Base-by-base conservation (phyloP, 306 rosid genomes). In the Dryas alaskensis region DNA sequence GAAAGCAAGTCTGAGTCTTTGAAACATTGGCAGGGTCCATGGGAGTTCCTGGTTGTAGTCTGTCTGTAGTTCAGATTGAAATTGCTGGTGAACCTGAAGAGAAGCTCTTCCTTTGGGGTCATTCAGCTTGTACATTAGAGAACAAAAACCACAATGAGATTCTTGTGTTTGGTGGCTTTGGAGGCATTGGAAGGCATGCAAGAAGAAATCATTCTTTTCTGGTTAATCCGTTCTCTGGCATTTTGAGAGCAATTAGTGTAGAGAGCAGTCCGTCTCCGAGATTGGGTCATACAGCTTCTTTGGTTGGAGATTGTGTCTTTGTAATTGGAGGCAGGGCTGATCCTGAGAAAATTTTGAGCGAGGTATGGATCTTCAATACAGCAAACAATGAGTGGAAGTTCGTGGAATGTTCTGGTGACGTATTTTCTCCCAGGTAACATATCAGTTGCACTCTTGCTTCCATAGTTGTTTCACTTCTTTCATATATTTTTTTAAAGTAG, bases 71-170 rank as follows among this genome's bases (percentile, higher is more conserved):
- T 72, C 88, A 77, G 60, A 75, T 89, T 44, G 80, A 76, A 70
- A 69, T 87, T 76, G 79, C 87, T 46, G 95, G 93, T 52, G 95
- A 92, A 69, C 82, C 92, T 0, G 79, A 76, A 31, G 92, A 67
- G 83, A 92, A 86, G 79, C 90, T 92, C 83, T 92, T 81, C 80
- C 78, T 89, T 10, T 94, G 98, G 97, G 98, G 98, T 39, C 98
- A 94, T 81, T 85, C 97, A 0, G 82, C 92, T 48, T 88, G 96
- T 73, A 69, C 74, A 7, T 59, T 85, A 71, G 75, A 68, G 72
- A 60, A 59, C 62, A 76, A 73, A 43, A 47, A 11, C 62, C 78
- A 46, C 63, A 79, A 66, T 46, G 84, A 81, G 80, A 69, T 89
- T 47, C 45, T 89, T 19, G 86, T 87, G 37, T 94, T 85, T 81